A percentile compares a stretch with the other conserved stretches of the same genome.
These are phyloP conservation scores for Byssothecium circinans DNA, from an alignment of 2,329 filamentous ascomycete species.

Conservation along the genomic window DNA sequence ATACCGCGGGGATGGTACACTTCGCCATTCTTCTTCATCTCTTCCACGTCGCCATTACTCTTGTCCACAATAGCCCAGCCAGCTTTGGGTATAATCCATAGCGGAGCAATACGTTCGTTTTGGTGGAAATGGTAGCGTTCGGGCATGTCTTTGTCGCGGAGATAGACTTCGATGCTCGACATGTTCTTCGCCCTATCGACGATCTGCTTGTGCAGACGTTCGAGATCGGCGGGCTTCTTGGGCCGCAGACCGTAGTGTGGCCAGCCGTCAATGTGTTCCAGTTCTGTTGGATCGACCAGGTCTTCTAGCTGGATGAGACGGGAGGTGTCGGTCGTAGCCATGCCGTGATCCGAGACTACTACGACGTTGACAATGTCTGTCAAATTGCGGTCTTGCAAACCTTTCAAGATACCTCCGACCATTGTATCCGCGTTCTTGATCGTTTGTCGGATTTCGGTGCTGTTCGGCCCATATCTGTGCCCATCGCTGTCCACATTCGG, in stretches of 20 bases:
- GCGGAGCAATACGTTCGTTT: conserved; percentile 85
- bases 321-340: conserved; percentile 85
- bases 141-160: conserved; percentile 85
- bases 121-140: conserved; percentile 86
- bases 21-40: conserved; percentile 64
- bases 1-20: conserved; percentile 80
- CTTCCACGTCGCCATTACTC: conserved; percentile 73
- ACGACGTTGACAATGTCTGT: conserved; percentile 90
- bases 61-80: conserved; percentile 90
- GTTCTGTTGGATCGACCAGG: conserved; percentile 72
- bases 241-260: conserved; percentile 86
- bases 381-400: conserved; percentile 78
- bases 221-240: conserved; percentile 67
- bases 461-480: conserved; percentile 89
- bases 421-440: conserved; percentile 81
- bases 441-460: conserved; percentile 80
- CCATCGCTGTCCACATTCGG: conserved; percentile 88
- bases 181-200: conserved; percentile 60
- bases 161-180: conserved; percentile 81
- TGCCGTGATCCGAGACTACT: conserved; percentile 96
- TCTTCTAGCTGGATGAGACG: conserved; percentile 89
- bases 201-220: conserved; percentile 64
- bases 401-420: conserved; percentile 74
- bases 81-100: conserved; percentile 91
- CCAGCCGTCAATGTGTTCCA: conserved; percentile 91